Percentiles rank a stretch among this genome's conserved stretches.
Conservation (phyloP, 257 asterid species). For the Salvia miltiorrhiza region DNA sequence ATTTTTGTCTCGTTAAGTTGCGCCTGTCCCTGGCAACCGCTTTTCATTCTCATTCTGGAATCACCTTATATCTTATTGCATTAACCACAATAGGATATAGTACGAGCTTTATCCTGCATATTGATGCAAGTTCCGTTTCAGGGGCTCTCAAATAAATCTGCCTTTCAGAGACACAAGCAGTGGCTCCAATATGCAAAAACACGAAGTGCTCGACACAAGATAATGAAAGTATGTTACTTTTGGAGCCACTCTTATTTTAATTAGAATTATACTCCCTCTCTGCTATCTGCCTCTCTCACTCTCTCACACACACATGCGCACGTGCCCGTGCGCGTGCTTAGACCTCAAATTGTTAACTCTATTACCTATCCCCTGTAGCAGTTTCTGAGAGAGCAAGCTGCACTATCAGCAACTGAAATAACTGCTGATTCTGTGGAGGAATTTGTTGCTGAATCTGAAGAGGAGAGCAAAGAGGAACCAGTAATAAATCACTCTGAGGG, state of each 20-base stretch:
- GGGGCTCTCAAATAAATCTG: constrained; percentile 90
- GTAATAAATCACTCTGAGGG: constrained; percentile 44
- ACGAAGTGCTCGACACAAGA: constrained; percentile 93
- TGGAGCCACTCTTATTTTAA: background rate
- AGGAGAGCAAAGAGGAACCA: constrained; percentile 51
- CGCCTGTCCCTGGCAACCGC: constrained; percentile 3
- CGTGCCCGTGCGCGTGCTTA: background rate
- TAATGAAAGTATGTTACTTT: constrained; percentile 64
- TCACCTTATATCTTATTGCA: background rate
- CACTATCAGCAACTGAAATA: constrained; percentile 74
- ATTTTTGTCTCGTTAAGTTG: background rate
- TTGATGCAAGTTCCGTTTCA: constrained; percentile 29
- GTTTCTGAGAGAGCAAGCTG: constrained; percentile 94
- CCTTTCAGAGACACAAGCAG: constrained; percentile 90
- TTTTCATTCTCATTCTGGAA: constrained; percentile 8
- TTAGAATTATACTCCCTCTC: background rate
- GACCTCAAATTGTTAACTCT: background rate
- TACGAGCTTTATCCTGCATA: background rate
- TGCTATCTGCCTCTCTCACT: background rate
- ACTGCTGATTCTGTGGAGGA: constrained; percentile 74
- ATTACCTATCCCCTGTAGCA: constrained; percentile 31
- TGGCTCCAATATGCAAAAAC: constrained; percentile 96
- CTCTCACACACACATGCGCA: background rate
- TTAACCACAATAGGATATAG: background rate
- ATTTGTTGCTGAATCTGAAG: constrained; percentile 61